phyloP scores from a whole-genome alignment of 2,329 filamentous ascomycete species.

The Aspergillus neotritici region DNA sequence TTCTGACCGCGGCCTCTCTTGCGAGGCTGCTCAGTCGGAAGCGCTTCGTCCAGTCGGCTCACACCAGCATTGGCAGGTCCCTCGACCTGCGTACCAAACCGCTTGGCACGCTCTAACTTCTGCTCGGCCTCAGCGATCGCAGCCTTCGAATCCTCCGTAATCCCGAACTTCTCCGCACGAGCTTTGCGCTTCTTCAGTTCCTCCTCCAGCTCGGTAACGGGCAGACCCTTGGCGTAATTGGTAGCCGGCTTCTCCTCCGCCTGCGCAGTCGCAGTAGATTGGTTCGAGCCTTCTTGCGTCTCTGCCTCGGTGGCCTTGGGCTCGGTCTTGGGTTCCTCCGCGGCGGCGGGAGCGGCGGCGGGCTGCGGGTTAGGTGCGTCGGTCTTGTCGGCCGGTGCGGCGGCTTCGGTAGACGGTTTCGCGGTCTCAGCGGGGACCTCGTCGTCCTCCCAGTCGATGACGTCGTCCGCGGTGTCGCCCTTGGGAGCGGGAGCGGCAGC shows the following conservation, averaged over 20 bases:
- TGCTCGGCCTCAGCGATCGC: slow-evolving; percentile 40
- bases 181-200: slow-evolving; percentile 46
- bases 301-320: slow-evolving; percentile 7
- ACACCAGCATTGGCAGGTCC: slow-evolving; percentile 21
- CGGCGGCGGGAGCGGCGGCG: slow-evolving; percentile 33
- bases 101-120: slow-evolving; percentile 42
- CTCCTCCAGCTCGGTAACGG: slow-evolving; percentile 40
- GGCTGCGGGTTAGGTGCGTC: slow-evolving; percentile 38
- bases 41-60: slow-evolving; percentile 43
- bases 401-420: slow-evolving; percentile 28
- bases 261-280: slow-evolving; percentile 14
- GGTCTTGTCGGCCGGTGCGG: slow-evolving; percentile 34
- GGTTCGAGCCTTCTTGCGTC: slow-evolving; percentile 13
- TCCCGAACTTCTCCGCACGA: slow-evolving; percentile 46
- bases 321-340: slow-evolving; percentile 27
- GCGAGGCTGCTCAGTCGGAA: slow-evolving; percentile 38
- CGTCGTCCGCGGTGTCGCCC: slow-evolving; percentile 34
- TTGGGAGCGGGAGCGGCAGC: slow-evolving; percentile 5
- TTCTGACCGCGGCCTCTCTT: slow-evolving; percentile 37
- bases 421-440: slow-evolving; percentile 22
- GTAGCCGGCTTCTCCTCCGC: slow-evolving; percentile 30
- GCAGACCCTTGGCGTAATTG: slow-evolving; percentile 39
- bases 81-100: slow-evolving; percentile 36
- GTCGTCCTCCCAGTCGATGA: slow-evolving; percentile 45
- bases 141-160: slow-evolving; percentile 36